phyloP scores from a whole-genome alignment of 257 asterid species.

The Nicotiana otophora region DNA sequence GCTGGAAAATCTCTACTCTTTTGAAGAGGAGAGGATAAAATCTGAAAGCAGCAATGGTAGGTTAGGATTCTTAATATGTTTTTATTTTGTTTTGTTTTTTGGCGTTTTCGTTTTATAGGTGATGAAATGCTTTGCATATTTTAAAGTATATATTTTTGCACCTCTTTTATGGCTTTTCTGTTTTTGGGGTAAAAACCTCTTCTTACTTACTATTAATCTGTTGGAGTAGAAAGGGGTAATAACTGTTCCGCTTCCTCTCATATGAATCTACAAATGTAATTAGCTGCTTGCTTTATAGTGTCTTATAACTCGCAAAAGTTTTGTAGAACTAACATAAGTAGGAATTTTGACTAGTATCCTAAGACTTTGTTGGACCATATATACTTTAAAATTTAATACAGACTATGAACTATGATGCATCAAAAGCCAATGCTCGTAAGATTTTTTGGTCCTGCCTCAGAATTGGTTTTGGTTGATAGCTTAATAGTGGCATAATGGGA shows the following conservation, averaged over 20 bases:
- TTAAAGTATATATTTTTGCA: not conserved
- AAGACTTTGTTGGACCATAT: not conserved
- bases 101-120: not conserved
- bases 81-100: not conserved
- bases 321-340: not conserved
- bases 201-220: not conserved
- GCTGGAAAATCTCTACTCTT: constrained; percentile 95
- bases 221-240: too few relatives aligned
- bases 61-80: constrained; percentile 25
- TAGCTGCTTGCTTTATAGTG: not conserved
- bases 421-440: not conserved
- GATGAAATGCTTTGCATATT: not conserved
- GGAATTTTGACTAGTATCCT: not conserved
- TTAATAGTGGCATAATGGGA: not conserved
- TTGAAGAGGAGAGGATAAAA: constrained; percentile 75
- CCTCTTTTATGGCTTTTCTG: not conserved
- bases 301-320: not conserved
- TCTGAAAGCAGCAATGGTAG: constrained; percentile 70
- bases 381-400: too few relatives aligned
- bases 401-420: too few relatives aligned
- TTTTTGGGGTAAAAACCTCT: not conserved
- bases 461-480: not conserved
- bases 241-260: too few relatives aligned
- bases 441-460: not conserved
- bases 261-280: not conserved